Evolutionary conservation across 2,329 filamentous ascomycete genomes (phyloP).

Genomic region (Aureobasidium leucospermi): DNA sequence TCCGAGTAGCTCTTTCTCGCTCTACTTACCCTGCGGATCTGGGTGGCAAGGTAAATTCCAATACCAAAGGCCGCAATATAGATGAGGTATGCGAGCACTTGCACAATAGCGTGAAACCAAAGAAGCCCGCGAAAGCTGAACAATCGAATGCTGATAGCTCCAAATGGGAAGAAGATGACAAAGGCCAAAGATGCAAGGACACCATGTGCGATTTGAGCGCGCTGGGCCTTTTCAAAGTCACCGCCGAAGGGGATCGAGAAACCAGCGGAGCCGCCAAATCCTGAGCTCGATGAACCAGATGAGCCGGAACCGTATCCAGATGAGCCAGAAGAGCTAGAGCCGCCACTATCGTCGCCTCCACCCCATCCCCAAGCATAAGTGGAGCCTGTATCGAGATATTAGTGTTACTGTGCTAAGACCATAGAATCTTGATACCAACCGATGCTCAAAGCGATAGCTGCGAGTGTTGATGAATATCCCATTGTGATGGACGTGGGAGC

Average conservation of each 20-base stretch:
- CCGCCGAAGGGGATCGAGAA: slow-evolving; percentile 5
- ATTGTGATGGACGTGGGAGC: background rate
- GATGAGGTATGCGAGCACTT: slow-evolving; percentile 42
- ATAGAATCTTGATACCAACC: background rate
- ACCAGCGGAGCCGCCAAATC: background rate
- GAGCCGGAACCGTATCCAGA: slow-evolving; percentile 6
- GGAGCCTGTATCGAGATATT: background rate
- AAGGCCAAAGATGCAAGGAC: slow-evolving; percentile 37
- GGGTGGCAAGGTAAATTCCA: slow-evolving; percentile 42
- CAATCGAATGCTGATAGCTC: slow-evolving; percentile 37
- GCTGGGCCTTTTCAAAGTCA: background rate
- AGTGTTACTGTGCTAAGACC: background rate
- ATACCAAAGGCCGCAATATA: slow-evolving; percentile 44
- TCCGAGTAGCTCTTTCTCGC: no score
- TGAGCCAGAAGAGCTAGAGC: background rate
- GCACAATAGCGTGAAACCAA: slow-evolving; percentile 40
- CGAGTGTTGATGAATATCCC: background rate
- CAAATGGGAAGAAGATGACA: slow-evolving; percentile 38
- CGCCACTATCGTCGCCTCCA: background rate
- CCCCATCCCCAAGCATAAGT: slow-evolving; percentile 6
- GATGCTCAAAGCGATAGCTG: background rate
- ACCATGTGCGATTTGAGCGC: slow-evolving; percentile 34
- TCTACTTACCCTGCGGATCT: slow-evolving; percentile 26
- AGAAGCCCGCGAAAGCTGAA: slow-evolving; percentile 36
- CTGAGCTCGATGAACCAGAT: background rate